These are phyloP conservation scores for Rosellinia necatrix DNA, from an alignment of 2,329 filamentous ascomycete species.

Conservation along the genomic window DNA sequence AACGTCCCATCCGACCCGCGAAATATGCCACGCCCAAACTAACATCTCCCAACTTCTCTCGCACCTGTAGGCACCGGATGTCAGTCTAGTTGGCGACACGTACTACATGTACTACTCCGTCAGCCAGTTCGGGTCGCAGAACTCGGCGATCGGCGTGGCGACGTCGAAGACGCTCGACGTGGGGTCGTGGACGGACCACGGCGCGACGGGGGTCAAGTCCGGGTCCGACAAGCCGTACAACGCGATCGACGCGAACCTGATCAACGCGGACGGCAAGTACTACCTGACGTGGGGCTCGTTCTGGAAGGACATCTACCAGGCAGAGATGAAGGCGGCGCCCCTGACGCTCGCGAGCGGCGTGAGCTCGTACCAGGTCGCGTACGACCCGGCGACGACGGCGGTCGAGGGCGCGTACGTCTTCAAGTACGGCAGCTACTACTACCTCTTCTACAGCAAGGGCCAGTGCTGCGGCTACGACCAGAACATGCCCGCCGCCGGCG, in stretches of 20 bases:
- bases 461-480: slow-evolving; percentile 62
- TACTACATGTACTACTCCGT: slow-evolving; percentile 72
- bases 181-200: slow-evolving; percentile 64
- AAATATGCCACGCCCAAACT: too few relatives aligned
- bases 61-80: slow-evolving; percentile 71
- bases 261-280: slow-evolving; percentile 48
- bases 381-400: slow-evolving; percentile 53
- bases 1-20: too few relatives aligned
- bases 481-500: slow-evolving; percentile 53
- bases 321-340: slow-evolving; percentile 45
- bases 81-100: slow-evolving; percentile 57
- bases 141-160: slow-evolving; percentile 64
- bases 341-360: slow-evolving; percentile 55
- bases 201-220: slow-evolving; percentile 57
- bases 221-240: slow-evolving; percentile 54
- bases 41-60: too few relatives aligned
- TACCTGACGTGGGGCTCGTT: slow-evolving; percentile 70
- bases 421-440: slow-evolving; percentile 60
- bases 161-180: slow-evolving; percentile 52
- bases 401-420: slow-evolving; percentile 61
- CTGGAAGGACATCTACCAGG: slow-evolving; percentile 68
- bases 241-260: slow-evolving; percentile 63
- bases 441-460: slow-evolving; percentile 64
- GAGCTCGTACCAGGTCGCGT: slow-evolving; percentile 54
- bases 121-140: slow-evolving; percentile 64